Conservation (phyloP, 2,329 filamentous ascomycete species). For the Aspergillus clavatus region DNA sequence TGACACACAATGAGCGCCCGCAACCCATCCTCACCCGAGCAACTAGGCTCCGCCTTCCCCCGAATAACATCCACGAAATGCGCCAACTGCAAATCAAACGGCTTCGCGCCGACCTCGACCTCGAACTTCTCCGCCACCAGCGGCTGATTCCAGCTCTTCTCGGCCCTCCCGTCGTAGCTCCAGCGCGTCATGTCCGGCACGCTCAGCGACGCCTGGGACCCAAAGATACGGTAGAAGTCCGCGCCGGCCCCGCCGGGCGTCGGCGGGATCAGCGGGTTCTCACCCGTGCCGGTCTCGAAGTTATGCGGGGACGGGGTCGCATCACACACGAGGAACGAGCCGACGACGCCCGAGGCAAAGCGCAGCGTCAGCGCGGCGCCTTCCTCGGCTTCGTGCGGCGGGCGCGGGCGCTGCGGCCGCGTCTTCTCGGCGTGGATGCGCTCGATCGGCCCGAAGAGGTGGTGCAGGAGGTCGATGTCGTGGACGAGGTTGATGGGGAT, state of each 20-base stretch:
- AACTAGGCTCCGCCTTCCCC: constrained; percentile 42
- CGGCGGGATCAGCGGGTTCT: constrained; percentile 51
- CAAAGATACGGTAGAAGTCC: constrained; percentile 53
- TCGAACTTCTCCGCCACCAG: constrained; percentile 32
- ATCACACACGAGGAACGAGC: constrained; percentile 55
- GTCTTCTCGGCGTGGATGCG: constrained; percentile 50
- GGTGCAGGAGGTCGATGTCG: constrained; percentile 56
- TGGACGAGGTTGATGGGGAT: constrained; percentile 59
- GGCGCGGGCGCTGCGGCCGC: constrained; percentile 36
- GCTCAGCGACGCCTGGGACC: constrained; percentile 48
- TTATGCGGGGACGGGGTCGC: constrained; percentile 49
- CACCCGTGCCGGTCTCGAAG: constrained; percentile 56
- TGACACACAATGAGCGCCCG: constrained; percentile 51
- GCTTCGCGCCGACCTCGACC: constrained; percentile 29
- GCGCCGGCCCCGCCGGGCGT: constrained; percentile 28
- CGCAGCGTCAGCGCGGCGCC: constrained; percentile 51
- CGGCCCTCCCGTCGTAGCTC: constrained; percentile 39
- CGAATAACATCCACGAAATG: constrained; percentile 50
- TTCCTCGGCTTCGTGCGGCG: constrained; percentile 49
- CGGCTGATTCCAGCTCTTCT: constrained; percentile 42
- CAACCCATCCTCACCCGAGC: constrained; percentile 48
- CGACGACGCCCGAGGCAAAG: constrained; percentile 52
- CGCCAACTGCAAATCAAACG: constrained; percentile 50
- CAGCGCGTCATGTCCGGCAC: constrained; percentile 51
- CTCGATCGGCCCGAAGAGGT: constrained; percentile 51